Base-by-base conservation (phyloP, 2,329 filamentous ascomycete genomes). In the Bipolaris sorokiniana region DNA sequence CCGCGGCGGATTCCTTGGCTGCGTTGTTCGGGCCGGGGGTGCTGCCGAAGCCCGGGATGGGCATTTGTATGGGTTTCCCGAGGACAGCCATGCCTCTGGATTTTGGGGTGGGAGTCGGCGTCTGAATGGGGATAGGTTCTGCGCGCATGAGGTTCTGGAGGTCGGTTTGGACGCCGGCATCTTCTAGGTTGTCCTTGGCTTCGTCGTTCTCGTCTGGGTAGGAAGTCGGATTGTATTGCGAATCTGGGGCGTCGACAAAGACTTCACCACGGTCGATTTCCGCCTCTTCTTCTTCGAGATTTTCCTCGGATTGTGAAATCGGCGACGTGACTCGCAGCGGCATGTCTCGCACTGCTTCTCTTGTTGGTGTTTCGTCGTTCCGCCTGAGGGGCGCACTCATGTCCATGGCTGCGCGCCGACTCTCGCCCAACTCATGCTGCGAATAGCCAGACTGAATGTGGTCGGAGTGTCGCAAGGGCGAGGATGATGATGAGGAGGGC, bases 301-400 rank as follows among this genome's bases (percentile, higher is more conserved):
- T 85, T 67, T 93, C 73, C 58, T 80, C 78, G 15, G 71, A 88
- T 72, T 96, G 91, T 69, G 90, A 95, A 81, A 96, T 92, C 0
- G 93, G 93, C 62, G 88, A 92, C 23, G 97, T 80, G 15, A 96
- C 83, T 68, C 88, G 72, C 49, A 81, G 63, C 0, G 73, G 68
- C 1, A 50, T 31, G 18, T 38, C 51, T 22, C 26, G 26, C 16
- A 15, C 33, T 23, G 37, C 44, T 22, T 55, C 47, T 34, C 41
- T 16, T 31, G 11, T 34, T 16, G 46, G 46, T 2, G 26, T 26
- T n/a, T 47, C 28, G 20, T 53, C 6, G 11, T 16, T 23, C 26
- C 58, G 28, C 56, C 61, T 6, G 63, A 57, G 13, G 28, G 64
- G 63, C 23, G 56, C 45, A 28, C 50, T 49, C 33, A 59, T 52